phyloP scores from a whole-genome alignment of 768 basidiomycete genomes.

The Termitomyces sp. region DNA sequence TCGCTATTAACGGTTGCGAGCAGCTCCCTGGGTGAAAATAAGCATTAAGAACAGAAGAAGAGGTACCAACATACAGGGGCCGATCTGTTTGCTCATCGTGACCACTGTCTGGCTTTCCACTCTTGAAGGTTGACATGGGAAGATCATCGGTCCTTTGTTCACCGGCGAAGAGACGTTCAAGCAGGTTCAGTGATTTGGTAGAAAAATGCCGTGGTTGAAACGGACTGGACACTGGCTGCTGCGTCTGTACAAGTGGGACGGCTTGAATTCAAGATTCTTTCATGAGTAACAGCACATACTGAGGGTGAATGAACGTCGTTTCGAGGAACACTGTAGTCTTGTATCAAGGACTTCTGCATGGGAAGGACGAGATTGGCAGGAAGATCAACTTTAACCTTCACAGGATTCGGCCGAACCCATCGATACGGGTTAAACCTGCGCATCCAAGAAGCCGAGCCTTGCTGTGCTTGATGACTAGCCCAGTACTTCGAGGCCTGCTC shows the following conservation, averaged over 20 bases:
- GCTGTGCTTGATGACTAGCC: constrained; percentile 49
- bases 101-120: constrained; percentile 29
- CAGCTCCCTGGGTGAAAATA: constrained; percentile 47
- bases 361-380: constrained; percentile 75
- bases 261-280: neutral
- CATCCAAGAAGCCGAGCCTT: constrained; percentile 58
- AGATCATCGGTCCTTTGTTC: constrained; percentile 45
- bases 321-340: constrained; percentile 42
- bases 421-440: constrained; percentile 81
- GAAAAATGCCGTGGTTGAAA: constrained; percentile 46
- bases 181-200: constrained; percentile 50
- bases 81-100: constrained; percentile 60
- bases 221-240: constrained; percentile 16
- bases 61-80: constrained; percentile 51
- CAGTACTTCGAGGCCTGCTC: constrained; percentile 73
- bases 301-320: constrained; percentile 21
- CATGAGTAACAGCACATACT: constrained; percentile 19
- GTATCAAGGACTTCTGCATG: constrained; percentile 71
- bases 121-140: constrained; percentile 52
- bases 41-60: neutral
- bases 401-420: constrained; percentile 72
- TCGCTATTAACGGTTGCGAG: constrained; percentile 61
- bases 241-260: constrained; percentile 15
- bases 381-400: constrained; percentile 64
- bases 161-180: constrained; percentile 67